A percentile compares a stretch with the other conserved stretches of the same genome.
Conservation (phyloP, 805 yeast species). For the Saccharomycopsis selenospora region DNA sequence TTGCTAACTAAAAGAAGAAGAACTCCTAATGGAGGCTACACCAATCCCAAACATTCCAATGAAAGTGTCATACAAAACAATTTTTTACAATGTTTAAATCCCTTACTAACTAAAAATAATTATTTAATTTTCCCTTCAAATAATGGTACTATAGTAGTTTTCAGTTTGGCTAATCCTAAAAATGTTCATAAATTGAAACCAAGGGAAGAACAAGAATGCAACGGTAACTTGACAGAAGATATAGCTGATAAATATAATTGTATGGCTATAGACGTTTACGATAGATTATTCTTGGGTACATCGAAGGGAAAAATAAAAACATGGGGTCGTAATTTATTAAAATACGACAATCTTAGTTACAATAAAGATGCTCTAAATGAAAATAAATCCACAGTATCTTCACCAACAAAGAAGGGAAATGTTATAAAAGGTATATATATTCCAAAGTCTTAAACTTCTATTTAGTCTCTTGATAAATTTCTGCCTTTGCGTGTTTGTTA, state of each 20-base stretch:
- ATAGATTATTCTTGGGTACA: slow-evolving; percentile 49
- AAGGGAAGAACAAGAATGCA: slow-evolving; percentile 38
- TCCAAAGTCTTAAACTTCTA: neutral
- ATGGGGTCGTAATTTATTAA: slow-evolving; percentile 40
- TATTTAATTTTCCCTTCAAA: slow-evolving; percentile 68
- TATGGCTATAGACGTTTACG: neutral
- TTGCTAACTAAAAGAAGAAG: slow-evolving; percentile 73
- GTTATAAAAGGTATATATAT: slow-evolving; percentile 3
- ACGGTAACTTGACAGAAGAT: neutral
- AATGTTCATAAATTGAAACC: slow-evolving; percentile 29
- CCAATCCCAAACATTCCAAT: slow-evolving; percentile 28
- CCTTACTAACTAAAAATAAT: slow-evolving; percentile 42
- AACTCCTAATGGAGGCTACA: slow-evolving; percentile 28
- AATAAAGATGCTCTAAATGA: slow-evolving; percentile 13
- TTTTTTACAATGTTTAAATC: slow-evolving; percentile 44
- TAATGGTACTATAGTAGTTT: slow-evolving; percentile 60
- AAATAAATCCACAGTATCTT: too few relatives aligned
- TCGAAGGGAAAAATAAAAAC: slow-evolving; percentile 56
- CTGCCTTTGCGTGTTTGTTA: neutral
- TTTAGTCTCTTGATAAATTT: neutral
- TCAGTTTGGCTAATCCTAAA: slow-evolving; percentile 53
- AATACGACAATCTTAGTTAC: slow-evolving; percentile 8
- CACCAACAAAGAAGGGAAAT: slow-evolving; percentile 1
- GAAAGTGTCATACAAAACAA: slow-evolving; percentile 3
- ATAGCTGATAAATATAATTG: neutral